phyloP scores from a whole-genome alignment of 495 filamentous ascomycete genomes.

The Pseudevernia furfuracea region DNA sequence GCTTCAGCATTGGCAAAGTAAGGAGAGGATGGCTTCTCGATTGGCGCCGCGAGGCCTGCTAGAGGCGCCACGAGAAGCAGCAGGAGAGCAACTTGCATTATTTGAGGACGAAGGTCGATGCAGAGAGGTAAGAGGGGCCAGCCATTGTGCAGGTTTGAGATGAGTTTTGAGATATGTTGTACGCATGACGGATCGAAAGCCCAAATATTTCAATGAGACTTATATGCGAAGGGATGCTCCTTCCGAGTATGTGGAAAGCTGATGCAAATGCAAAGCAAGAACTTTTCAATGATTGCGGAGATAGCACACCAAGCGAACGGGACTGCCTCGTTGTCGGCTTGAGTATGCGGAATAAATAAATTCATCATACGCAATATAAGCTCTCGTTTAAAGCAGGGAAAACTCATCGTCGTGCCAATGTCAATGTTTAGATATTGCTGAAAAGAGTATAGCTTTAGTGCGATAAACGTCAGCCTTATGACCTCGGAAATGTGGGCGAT shows the following conservation, averaged over 20 bases:
- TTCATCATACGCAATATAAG: too few species aligned
- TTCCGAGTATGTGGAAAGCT: neutral
- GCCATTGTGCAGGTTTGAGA: constrained; percentile 1
- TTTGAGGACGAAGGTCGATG: constrained; percentile 3
- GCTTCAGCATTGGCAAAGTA: neutral
- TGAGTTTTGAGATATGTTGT: neutral
- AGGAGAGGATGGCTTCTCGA: constrained; percentile 6
- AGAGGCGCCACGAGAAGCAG: constrained; percentile 18
- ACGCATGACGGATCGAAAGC: neutral
- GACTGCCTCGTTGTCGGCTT: too few species aligned
- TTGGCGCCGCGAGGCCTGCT: constrained; percentile 14
- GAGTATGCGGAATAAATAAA: too few species aligned
- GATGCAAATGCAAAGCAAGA: neutral
- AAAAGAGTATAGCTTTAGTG: neutral
- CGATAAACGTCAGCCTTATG: neutral
- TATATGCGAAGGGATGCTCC: neutral
- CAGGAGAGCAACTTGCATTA: constrained; percentile 9
- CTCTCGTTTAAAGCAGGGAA: neutral
- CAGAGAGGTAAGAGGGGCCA: neutral
- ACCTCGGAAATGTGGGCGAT: neutral
- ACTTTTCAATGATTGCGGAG: neutral
- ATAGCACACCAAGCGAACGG: neutral
- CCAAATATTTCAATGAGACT: neutral
- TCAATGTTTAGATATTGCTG: neutral
- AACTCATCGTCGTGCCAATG: neutral